These are phyloP conservation scores for Starmerella apis DNA, from an alignment of 805 yeast species.

Conservation along the genomic window DNA sequence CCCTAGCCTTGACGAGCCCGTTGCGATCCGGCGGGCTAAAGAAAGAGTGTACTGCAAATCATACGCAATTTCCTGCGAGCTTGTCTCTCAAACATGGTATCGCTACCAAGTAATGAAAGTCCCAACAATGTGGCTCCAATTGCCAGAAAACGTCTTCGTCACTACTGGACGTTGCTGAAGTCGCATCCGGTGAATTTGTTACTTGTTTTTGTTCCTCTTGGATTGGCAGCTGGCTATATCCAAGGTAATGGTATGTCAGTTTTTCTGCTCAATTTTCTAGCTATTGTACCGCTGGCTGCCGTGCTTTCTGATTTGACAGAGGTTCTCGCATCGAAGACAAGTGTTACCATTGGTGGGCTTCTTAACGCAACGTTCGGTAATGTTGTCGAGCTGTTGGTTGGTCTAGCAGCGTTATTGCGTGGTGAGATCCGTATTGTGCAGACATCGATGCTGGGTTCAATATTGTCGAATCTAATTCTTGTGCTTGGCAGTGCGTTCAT, in stretches of 20 bases:
- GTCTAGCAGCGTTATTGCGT: constrained; percentile 73
- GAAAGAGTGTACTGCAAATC: not conserved
- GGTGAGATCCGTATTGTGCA: constrained; percentile 90
- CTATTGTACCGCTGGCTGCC: constrained; percentile 90
- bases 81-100: not conserved
- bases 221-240: constrained; percentile 58
- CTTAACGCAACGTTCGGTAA: constrained; percentile 96
- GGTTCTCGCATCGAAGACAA: constrained; percentile 75
- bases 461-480: constrained; percentile 72
- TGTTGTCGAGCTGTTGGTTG: constrained; percentile 93
- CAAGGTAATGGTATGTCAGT: constrained; percentile 46
- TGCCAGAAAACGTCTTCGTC: not conserved
- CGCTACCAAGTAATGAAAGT: not conserved
- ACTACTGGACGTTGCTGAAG: constrained; percentile 15
- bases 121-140: not conserved
- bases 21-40: not conserved
- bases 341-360: constrained; percentile 90
- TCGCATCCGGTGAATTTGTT: constrained; percentile 48
- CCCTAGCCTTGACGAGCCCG: not conserved
- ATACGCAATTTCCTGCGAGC: not conserved
- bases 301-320: constrained; percentile 88
- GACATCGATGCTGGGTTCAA: constrained; percentile 93
- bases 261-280: constrained; percentile 71
- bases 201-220: constrained; percentile 75
- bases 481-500: constrained; percentile 91